phyloP scores from a whole-genome alignment of 1,284 basidiomycete genomes.

The Apiotrichum porosum region DNA sequence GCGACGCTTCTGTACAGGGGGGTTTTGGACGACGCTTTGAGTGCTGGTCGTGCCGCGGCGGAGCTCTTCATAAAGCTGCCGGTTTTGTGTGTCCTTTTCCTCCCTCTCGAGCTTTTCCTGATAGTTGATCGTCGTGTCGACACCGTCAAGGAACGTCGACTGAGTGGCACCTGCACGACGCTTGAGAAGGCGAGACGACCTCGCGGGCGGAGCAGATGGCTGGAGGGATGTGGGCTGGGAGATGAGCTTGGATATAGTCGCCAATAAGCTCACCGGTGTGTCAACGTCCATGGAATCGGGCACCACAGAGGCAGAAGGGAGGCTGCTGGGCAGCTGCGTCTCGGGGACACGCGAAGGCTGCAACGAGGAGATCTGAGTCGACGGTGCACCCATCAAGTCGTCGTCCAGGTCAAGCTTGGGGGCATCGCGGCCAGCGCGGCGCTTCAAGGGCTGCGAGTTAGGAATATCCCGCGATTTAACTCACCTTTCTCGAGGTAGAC shows the following conservation, averaged over 20 bases:
- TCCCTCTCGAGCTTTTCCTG: constrained; percentile 22
- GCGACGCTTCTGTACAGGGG: constrained; percentile 8
- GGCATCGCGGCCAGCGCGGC: constrained; percentile 21
- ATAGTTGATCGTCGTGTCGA: constrained; percentile 18
- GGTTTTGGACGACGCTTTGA: neutral
- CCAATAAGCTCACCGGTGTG: neutral
- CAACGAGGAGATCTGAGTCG: neutral
- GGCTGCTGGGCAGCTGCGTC: constrained; percentile 5
- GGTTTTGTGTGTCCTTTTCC: constrained; percentile 28
- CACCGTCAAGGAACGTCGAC: constrained; percentile 15
- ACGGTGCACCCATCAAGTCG: constrained; percentile 1
- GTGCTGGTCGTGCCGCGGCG: constrained; percentile 16
- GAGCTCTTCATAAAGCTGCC: constrained; percentile 38
- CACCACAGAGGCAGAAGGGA: constrained; percentile 1
- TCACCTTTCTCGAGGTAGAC: constrained; percentile 1
- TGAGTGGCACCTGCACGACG: constrained; percentile 19
- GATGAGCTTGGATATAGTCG: neutral
- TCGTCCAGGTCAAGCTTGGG: constrained; percentile 18
- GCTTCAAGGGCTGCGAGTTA: constrained; percentile 17
- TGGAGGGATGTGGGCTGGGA: neutral
- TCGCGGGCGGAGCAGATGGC: neutral
- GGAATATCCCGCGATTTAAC: neutral
- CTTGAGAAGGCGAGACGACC: constrained; percentile 13
- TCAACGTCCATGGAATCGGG: constrained; percentile 19
- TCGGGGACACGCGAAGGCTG: constrained; percentile 7